These are phyloP conservation scores for Exophiala phaeomuriformis DNA, from an alignment of 2,329 filamentous ascomycete genomes.

Conservation along the genomic window DNA sequence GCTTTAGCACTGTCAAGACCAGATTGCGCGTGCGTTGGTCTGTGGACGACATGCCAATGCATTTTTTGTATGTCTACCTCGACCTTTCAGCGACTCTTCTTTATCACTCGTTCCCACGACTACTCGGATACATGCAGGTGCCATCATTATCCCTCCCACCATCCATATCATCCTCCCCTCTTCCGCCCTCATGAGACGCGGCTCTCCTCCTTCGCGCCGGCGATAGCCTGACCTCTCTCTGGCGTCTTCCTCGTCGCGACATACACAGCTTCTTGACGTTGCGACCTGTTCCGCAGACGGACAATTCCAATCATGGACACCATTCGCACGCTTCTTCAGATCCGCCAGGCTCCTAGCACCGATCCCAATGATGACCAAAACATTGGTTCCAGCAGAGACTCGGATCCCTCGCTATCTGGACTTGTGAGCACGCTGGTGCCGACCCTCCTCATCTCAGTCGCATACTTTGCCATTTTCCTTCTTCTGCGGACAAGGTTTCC, in stretches of 20 bases:
- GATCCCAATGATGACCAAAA: constrained; percentile 28
- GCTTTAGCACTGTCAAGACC: too few relatives aligned
- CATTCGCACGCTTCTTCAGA: constrained; percentile 6
- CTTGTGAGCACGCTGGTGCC: constrained; percentile 45
- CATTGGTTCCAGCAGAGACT: constrained; percentile 26
- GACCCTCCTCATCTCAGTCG: constrained; percentile 39
- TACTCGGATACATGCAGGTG: too few relatives aligned
- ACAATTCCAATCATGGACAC: constrained; percentile 10
- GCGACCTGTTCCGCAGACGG: background rate
- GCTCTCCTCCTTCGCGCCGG: too few relatives aligned
- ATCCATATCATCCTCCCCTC: too few relatives aligned
- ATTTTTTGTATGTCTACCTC: too few relatives aligned
- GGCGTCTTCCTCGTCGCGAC: background rate
- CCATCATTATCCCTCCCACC: too few relatives aligned
- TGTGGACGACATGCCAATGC: too few relatives aligned
- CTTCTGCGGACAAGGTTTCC: constrained; percentile 44
- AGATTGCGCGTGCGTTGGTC: too few relatives aligned
- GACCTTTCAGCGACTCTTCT: too few relatives aligned
- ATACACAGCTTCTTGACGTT: background rate
- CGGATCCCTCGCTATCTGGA: constrained; percentile 38
- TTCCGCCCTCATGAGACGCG: too few relatives aligned
- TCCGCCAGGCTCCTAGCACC: constrained; percentile 10
- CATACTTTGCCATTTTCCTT: constrained; percentile 45
- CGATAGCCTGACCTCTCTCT: too few relatives aligned
- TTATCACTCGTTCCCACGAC: too few relatives aligned